Evolutionary conservation across 768 basidiomycete genomes (phyloP).

Genomic region (Collybia nuda): DNA sequence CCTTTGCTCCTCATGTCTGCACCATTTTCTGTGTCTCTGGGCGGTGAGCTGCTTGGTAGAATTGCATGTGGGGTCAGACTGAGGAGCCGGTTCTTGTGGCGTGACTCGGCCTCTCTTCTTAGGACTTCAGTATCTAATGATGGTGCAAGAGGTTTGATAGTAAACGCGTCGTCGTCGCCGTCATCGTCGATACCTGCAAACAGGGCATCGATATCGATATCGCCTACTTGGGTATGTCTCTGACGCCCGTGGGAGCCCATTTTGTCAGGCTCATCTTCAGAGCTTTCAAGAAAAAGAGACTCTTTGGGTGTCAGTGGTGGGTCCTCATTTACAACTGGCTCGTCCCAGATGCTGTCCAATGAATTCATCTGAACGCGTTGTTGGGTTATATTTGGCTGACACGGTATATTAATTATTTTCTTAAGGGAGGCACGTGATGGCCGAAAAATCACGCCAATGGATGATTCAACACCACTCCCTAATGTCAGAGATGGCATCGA

Average conservation of each 20-base stretch:
- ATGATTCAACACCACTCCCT: slow-evolving; percentile 36
- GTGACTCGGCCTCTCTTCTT: slow-evolving; percentile 53
- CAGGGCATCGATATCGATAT: slow-evolving; percentile 47
- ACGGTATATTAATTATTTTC: background rate
- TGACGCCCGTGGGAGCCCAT: slow-evolving; percentile 8
- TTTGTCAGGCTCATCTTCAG: slow-evolving; percentile 45
- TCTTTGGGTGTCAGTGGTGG: slow-evolving; percentile 25
- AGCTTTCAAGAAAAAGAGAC: slow-evolving; percentile 60
- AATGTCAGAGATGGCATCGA: slow-evolving; percentile 74
- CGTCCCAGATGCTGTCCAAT: slow-evolving; percentile 63
- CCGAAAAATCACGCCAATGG: background rate
- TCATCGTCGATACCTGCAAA: slow-evolving; percentile 35
- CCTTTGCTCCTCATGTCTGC: slow-evolving; percentile 26
- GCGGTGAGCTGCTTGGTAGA: slow-evolving; percentile 50
- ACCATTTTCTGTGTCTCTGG: slow-evolving; percentile 28
- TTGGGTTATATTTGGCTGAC: slow-evolving; percentile 34
- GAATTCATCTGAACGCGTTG: slow-evolving; percentile 44
- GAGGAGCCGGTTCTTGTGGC: slow-evolving; percentile 33
- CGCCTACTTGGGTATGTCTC: slow-evolving; percentile 34
- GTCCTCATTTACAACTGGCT: slow-evolving; percentile 34
- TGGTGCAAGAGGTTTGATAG: slow-evolving; percentile 46
- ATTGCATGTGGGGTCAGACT: slow-evolving; percentile 44
- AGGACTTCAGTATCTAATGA: slow-evolving; percentile 54
- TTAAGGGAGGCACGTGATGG: background rate
- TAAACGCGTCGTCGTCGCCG: slow-evolving; percentile 30